Conservation (phyloP, 75 land plant species). For the Selaginella tamariscina region DNA sequence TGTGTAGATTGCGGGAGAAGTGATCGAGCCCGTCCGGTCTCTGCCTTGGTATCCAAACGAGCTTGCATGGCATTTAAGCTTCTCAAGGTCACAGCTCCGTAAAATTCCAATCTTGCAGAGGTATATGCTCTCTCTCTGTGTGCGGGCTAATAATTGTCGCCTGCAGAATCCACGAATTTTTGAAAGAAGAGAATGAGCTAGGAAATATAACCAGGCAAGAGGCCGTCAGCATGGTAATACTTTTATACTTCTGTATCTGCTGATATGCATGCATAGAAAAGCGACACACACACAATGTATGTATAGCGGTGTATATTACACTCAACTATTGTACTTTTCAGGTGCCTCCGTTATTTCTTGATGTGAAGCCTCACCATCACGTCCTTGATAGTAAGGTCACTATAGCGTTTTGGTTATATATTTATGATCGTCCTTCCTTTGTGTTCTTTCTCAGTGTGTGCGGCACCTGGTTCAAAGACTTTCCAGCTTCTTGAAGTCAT, state of each 20-base stretch:
- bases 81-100: constrained; percentile 79
- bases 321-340: constrained; percentile 18
- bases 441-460: constrained; percentile 69
- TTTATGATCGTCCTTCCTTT: background rate
- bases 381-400: constrained; percentile 97
- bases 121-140: constrained; percentile 20
- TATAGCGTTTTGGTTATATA: constrained; percentile 1
- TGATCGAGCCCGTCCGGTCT: constrained; percentile 47
- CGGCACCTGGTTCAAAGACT: constrained; percentile 98
- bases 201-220: constrained; percentile 96
- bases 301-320: too few relatives aligned
- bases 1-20: constrained; percentile 30
- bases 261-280: too few relatives aligned
- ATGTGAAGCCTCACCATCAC: constrained; percentile 70
- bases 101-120: constrained; percentile 83
- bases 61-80: constrained; percentile 93
- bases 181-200: constrained; percentile 93
- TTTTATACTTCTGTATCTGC: background rate
- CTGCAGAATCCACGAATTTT: constrained; percentile 78
- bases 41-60: constrained; percentile 94
- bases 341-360: constrained; percentile 96
- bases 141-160: background rate
- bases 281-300: too few relatives aligned
- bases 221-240: constrained; percentile 93
- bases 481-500: constrained; percentile 96